A percentile compares a stretch with the other conserved stretches of the same genome.
phyloP scores from a whole-genome alignment of 2,329 filamentous ascomycete species.

The Botrytis fabae region DNA sequence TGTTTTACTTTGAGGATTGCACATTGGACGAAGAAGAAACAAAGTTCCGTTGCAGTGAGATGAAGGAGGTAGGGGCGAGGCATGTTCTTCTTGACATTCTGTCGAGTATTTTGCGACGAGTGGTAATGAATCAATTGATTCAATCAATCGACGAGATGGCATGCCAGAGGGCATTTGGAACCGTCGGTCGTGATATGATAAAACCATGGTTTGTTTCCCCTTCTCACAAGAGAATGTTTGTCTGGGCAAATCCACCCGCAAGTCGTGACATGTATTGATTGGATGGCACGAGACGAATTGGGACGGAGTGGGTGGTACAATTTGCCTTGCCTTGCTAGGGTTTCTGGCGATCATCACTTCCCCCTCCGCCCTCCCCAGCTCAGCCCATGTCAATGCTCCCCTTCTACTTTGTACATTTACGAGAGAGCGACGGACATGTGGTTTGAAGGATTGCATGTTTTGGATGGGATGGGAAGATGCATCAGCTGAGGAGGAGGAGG shows the following conservation, averaged over 20 bases:
- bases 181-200: not conserved
- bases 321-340: constrained; percentile 9
- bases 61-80: not conserved
- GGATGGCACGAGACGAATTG: constrained; percentile 2
- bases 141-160: not conserved
- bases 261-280: constrained; percentile 14
- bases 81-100: not conserved
- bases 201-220: not conserved
- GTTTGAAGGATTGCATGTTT: constrained; percentile 6
- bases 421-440: not conserved
- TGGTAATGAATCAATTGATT: not conserved
- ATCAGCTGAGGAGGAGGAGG: constrained; percentile 10
- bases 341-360: constrained; percentile 4
- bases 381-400: constrained; percentile 17
- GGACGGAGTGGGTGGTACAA: not conserved
- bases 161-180: not conserved
- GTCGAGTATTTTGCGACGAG: not conserved
- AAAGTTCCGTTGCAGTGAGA: not conserved
- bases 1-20: not conserved
- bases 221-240: not conserved
- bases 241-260: not conserved
- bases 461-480: not conserved
- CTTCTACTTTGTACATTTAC: constrained; percentile 1
- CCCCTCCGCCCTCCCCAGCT: not conserved
- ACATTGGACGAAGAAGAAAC: not conserved